Evolutionary conservation across 495 filamentous ascomycete genomes (phyloP).

Genomic region (Talaromyces liani): DNA sequence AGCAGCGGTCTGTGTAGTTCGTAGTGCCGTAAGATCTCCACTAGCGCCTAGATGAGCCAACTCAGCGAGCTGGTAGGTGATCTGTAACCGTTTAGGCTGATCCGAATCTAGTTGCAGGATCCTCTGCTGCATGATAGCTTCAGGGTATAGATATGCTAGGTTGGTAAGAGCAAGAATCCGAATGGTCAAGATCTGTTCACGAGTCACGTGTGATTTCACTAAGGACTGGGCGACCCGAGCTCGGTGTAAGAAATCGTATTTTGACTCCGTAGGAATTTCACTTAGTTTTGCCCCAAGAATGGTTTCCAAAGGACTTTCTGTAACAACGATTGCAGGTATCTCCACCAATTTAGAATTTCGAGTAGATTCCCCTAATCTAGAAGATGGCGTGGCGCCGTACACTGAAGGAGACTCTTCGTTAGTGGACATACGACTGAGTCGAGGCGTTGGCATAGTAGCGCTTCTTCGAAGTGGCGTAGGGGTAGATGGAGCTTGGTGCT

Average conservation of each 20-base stretch:
- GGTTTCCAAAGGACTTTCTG: constrained; percentile 54
- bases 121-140: constrained; percentile 72
- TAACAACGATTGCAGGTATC: constrained; percentile 57
- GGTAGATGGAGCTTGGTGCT: constrained; percentile 32
- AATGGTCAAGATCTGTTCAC: constrained; percentile 71
- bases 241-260: constrained; percentile 82
- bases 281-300: constrained; percentile 55
- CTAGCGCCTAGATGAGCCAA: constrained; percentile 69
- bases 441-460: constrained; percentile 48
- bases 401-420: constrained; percentile 46
- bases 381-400: constrained; percentile 17
- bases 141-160: constrained; percentile 78
- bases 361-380: constrained; percentile 28
- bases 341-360: constrained; percentile 59
- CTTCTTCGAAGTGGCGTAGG: constrained; percentile 44
- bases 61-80: constrained; percentile 87
- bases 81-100: constrained; percentile 80
- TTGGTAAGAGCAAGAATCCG: constrained; percentile 87
- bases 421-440: constrained; percentile 35
- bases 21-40: constrained; percentile 57
- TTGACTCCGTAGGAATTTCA: constrained; percentile 61
- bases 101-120: constrained; percentile 82
- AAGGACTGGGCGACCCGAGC: constrained; percentile 76
- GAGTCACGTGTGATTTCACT: constrained; percentile 50
- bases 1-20: constrained; percentile 74